A percentile compares a stretch with the other conserved stretches of the same genome.
Conservation (phyloP, 169 alveolate genomes). For the Amoebophrya sp. region DNA sequence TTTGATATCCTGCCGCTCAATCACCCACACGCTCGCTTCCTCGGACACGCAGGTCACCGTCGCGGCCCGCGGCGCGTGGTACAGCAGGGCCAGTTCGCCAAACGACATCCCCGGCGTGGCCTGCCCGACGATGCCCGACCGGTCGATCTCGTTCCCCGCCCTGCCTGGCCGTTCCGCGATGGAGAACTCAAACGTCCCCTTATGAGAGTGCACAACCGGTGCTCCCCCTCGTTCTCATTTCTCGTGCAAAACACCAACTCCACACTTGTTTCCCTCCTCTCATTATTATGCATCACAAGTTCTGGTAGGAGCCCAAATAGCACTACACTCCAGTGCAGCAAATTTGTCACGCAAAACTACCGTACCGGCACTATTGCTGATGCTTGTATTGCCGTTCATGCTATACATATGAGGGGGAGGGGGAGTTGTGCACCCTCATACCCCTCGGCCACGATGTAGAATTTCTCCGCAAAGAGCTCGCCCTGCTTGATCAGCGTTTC, state of each 20-base stretch:
- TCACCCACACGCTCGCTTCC: not conserved
- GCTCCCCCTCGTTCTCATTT: too few relatives aligned
- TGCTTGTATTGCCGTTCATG: too few relatives aligned
- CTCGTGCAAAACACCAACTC: too few relatives aligned
- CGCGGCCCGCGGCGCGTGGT: constrained; percentile 65
- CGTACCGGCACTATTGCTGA: too few relatives aligned
- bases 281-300: too few relatives aligned
- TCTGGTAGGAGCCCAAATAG: too few relatives aligned
- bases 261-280: too few relatives aligned
- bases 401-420: too few relatives aligned
- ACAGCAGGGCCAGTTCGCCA: constrained; percentile 65
- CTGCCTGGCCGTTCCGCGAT: not conserved
- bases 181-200: not conserved
- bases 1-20: not conserved
- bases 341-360: too few relatives aligned
- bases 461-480: not conserved
- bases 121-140: not conserved
- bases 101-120: constrained; percentile 31
- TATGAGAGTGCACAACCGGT: too few relatives aligned
- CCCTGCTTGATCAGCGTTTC: not conserved
- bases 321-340: too few relatives aligned
- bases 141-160: not conserved
- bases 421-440: too few relatives aligned
- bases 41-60: constrained; percentile 41
- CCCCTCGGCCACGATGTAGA: not conserved